Conservation (phyloP, 441 rosid species). For the Capsella rubella region DNA sequence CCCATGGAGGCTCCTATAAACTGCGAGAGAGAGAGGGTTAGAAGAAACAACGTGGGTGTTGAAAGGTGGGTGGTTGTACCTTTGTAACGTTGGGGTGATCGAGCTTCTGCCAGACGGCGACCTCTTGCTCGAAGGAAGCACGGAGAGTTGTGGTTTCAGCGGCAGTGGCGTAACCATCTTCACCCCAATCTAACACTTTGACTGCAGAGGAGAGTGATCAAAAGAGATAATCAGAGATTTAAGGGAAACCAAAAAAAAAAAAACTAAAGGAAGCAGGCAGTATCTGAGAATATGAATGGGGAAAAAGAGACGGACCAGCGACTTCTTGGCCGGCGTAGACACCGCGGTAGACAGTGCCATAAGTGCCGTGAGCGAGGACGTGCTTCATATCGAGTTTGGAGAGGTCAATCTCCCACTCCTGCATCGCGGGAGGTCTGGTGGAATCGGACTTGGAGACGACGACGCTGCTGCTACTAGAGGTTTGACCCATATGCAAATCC, state of each 20-base stretch:
- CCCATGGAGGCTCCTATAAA: slow-evolving; percentile 77
- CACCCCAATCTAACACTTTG: slow-evolving; percentile 79
- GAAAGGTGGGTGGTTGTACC: slow-evolving; percentile 37
- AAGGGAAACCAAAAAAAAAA: not conserved
- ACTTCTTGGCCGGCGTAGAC: slow-evolving; percentile 69
- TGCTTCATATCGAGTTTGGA: slow-evolving; percentile 61
- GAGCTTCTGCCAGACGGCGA: slow-evolving; percentile 81
- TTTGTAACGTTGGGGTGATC: slow-evolving; percentile 81
- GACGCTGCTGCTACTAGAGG: slow-evolving; percentile 47
- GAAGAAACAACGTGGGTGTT: not conserved
- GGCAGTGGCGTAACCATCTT: slow-evolving; percentile 62
- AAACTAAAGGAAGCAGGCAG: too few species aligned
- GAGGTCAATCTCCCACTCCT: slow-evolving; percentile 80
- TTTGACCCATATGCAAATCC: slow-evolving; percentile 70
- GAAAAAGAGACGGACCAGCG: slow-evolving; percentile 53
- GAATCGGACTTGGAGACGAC: slow-evolving; percentile 53
- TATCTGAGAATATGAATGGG: too few species aligned
- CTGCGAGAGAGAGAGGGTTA: slow-evolving; percentile 27
- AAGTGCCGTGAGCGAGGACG: slow-evolving; percentile 72
- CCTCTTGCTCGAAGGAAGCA: slow-evolving; percentile 75
- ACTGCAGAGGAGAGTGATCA: slow-evolving; percentile 43
- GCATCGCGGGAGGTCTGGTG: slow-evolving; percentile 43
- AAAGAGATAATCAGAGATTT: too few species aligned
- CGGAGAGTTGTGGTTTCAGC: slow-evolving; percentile 66
- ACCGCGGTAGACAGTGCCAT: slow-evolving; percentile 73